Conservation (phyloP, 192 early-diverging fungal species). For the Spizellomyces sp. region DNA sequence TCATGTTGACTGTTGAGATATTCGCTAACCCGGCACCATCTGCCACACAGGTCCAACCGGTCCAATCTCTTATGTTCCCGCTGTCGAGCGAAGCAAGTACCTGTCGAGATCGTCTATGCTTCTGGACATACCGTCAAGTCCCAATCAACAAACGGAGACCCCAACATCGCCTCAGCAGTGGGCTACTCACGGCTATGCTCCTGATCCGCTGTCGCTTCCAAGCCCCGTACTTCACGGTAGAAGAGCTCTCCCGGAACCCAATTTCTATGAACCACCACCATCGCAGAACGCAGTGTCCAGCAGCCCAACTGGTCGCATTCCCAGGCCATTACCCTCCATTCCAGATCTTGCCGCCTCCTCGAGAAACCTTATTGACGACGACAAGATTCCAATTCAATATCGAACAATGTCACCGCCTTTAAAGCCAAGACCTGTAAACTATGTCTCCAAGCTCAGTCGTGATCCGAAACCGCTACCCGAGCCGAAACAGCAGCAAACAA, state of each 20-base stretch:
- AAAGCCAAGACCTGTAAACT: slow-evolving; percentile 26
- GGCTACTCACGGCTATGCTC: background rate
- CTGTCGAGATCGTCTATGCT: slow-evolving; percentile 5
- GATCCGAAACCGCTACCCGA: slow-evolving; percentile 19
- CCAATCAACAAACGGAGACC: slow-evolving; percentile 21
- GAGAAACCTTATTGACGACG: background rate
- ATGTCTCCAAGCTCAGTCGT: slow-evolving; percentile 8
- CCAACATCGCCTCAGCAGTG: slow-evolving; percentile 25
- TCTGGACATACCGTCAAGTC: slow-evolving; percentile 18
- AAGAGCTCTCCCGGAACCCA: background rate
- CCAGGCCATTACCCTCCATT: slow-evolving; percentile 17
- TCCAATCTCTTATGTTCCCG: slow-evolving; percentile 28
- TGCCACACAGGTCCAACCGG: slow-evolving; percentile 13
- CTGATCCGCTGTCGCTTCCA: slow-evolving; percentile 23
- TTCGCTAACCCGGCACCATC: background rate
- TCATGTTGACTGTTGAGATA: background rate
- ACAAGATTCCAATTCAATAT: slow-evolving; percentile 27
- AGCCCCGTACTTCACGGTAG: slow-evolving; percentile 21
- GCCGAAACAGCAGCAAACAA: background rate
- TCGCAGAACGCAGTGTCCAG: background rate
- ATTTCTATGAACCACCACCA: slow-evolving; percentile 12
- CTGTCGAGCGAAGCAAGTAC: slow-evolving; percentile 23
- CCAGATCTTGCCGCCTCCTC: slow-evolving; percentile 9
- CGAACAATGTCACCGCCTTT: slow-evolving; percentile 24
- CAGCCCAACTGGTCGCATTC: background rate